Evolutionary conservation across 2,329 filamentous ascomycete species (phyloP), one percentile per base, ranked within the genome.

Genomic region (Fusarium temperatum): DNA sequence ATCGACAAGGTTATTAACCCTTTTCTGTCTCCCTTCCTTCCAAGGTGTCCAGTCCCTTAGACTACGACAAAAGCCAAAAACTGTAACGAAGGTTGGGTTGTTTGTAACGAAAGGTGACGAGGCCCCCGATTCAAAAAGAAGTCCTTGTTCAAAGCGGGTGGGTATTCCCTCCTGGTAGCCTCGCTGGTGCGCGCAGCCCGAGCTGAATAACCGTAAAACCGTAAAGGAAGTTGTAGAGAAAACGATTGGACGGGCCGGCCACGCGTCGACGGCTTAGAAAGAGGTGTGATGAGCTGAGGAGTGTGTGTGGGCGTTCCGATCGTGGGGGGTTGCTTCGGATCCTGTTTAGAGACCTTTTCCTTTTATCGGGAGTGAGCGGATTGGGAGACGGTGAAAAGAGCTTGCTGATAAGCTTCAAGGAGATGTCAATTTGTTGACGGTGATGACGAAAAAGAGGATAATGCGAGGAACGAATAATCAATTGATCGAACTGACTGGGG

Each of bases 51-150:
- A 26, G 20, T 57, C 36, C 35, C 48, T n/a, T 38, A 48, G 45
- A 48, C 45, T 48, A 50, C 62, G 41, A 66, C 45, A 44, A 70
- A 38, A 28, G 35, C 56, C 48, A 53, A 53, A 59, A 73, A 64
- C 57, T 63, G 66, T 72, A 74, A 60, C 71, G 67, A 58, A 71
- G 57, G 70, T 22, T 42, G 63, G 57, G 66, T 18, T 42, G 58
- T 58, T 70, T 50, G 71, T 64, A 61, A 59, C 39, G 56, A 62
- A 39, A 39, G 51, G 20, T 54, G 51, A 54, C 51, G 51, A 54
- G 24, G 24, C 51, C 51, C 48, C 48, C 48, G 17, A 39, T 22
- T 73, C 70, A 70, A 60, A 60, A 56, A 60, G 48, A 56, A 60
- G 48, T 28, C 41, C 59, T 64, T 61, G 39, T 64, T 61, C 44